phyloP scores from a whole-genome alignment of 148 eudicot species.

The Amaranthus hypochondriacus region DNA sequence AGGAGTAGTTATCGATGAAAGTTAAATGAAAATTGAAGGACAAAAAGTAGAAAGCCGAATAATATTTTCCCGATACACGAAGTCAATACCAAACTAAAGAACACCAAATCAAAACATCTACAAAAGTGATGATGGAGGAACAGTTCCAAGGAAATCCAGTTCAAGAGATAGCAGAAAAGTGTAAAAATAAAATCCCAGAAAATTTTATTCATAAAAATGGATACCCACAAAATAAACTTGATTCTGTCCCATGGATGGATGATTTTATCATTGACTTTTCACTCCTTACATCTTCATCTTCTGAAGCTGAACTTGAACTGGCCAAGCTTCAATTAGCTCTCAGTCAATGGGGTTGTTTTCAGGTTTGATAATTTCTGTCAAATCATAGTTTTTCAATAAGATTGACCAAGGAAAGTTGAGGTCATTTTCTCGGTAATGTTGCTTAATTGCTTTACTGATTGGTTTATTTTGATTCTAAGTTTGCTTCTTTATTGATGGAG shows the following conservation, averaged over 20 bases:
- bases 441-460: background rate
- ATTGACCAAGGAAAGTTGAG: background rate
- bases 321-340: conserved; percentile 27
- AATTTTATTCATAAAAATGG: conserved; percentile 20
- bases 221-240: conserved; percentile 12
- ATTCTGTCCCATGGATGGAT: conserved; percentile 21
- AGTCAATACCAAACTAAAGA: too few species aligned
- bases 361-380: conserved; percentile 14
- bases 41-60: too few species aligned
- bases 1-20: too few species aligned
- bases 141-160: conserved; percentile 21
- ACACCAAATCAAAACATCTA: too few species aligned
- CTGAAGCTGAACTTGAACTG: conserved; percentile 14
- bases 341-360: conserved; percentile 36
- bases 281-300: conserved; percentile 16
- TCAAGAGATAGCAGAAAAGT: conserved; percentile 23
- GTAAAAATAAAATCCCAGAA: conserved; percentile 22
- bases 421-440: background rate
- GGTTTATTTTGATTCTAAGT: background rate
- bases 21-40: too few species aligned
- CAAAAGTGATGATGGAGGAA: background rate
- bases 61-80: too few species aligned
- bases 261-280: conserved; percentile 24
- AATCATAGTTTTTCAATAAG: background rate
- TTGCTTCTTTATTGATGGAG: background rate